These are phyloP conservation scores for Leptographium flavum DNA, from an alignment of 2,329 filamentous ascomycete species.

Conservation along the genomic window DNA sequence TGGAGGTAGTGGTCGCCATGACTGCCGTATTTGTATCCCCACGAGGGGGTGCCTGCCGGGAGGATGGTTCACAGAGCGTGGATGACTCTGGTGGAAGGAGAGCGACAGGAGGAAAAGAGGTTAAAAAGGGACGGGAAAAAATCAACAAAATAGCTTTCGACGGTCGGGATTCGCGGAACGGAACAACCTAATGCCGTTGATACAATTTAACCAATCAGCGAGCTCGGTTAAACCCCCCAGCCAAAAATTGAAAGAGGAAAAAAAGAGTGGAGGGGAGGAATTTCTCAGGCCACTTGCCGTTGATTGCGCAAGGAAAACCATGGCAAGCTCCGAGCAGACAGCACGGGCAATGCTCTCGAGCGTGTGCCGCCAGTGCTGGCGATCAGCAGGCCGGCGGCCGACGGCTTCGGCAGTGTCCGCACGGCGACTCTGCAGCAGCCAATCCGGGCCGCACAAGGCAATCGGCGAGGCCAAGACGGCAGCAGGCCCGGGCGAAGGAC, in stretches of 20 bases:
- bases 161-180: slow-evolving; percentile 2
- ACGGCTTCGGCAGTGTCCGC: neutral
- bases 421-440: neutral
- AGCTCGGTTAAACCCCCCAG: slow-evolving; percentile 5
- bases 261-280: neutral
- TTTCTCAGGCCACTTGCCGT: slow-evolving; percentile 4
- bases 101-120: neutral
- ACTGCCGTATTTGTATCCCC: slow-evolving; percentile 23
- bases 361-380: slow-evolving; percentile 13
- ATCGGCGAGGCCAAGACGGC: neutral
- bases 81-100: slow-evolving; percentile 18
- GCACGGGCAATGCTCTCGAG: slow-evolving; percentile 13
- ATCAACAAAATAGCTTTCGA: slow-evolving; percentile 5
- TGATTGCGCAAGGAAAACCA: neutral
- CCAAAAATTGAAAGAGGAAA: too few relatives aligned
- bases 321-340: slow-evolving; percentile 7
- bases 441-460: neutral
- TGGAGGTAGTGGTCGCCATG: slow-evolving; percentile 87
- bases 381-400: neutral
- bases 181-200: slow-evolving; percentile 10
- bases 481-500: too few relatives aligned
- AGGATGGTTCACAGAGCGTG: too few relatives aligned
- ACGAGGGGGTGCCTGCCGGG: slow-evolving; percentile 33
- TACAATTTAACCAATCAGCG: slow-evolving; percentile 6
- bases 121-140: slow-evolving; percentile 3